phyloP scores from a whole-genome alignment of 1,284 basidiomycete species.

The Abortiporus biennis region DNA sequence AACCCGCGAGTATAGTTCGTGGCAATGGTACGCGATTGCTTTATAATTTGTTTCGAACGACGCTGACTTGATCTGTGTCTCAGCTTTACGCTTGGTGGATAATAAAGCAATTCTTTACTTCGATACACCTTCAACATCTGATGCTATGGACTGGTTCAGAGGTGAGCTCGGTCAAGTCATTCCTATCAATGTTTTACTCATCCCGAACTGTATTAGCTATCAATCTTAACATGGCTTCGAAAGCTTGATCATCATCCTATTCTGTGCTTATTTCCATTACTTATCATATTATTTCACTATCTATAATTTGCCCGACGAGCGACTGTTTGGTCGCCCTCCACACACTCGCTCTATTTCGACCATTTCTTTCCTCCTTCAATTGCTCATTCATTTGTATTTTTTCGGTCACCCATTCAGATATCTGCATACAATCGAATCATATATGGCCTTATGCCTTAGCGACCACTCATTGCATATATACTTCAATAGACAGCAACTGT shows the following conservation, averaged over 20 bases:
- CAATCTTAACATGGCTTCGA: constrained; percentile 13
- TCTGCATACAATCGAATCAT: too few species aligned
- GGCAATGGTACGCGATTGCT: constrained; percentile 60
- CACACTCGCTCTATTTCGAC: too few species aligned
- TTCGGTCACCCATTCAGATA: too few species aligned
- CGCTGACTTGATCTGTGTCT: constrained; percentile 8
- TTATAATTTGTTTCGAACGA: constrained; percentile 14
- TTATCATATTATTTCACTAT: neutral
- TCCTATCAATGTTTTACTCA: neutral
- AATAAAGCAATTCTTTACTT: constrained; percentile 93
- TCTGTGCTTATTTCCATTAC: neutral
- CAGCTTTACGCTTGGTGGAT: constrained; percentile 78
- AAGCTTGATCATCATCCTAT: neutral
- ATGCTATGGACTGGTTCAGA: constrained; percentile 87
- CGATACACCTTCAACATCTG: constrained; percentile 75
- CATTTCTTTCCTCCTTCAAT: too few species aligned
- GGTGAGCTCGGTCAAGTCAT: constrained; percentile 34
- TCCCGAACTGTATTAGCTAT: constrained; percentile 10
- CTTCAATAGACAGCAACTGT: too few species aligned
- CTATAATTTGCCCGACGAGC: neutral
- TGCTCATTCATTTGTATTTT: too few species aligned
- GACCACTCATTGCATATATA: too few species aligned
- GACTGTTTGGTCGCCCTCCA: too few species aligned
- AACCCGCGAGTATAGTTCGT: constrained; percentile 86
- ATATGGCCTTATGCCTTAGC: too few species aligned